Base-by-base conservation (phyloP, 306 rosid genomes). In the Prinsepia uniflora region DNA sequence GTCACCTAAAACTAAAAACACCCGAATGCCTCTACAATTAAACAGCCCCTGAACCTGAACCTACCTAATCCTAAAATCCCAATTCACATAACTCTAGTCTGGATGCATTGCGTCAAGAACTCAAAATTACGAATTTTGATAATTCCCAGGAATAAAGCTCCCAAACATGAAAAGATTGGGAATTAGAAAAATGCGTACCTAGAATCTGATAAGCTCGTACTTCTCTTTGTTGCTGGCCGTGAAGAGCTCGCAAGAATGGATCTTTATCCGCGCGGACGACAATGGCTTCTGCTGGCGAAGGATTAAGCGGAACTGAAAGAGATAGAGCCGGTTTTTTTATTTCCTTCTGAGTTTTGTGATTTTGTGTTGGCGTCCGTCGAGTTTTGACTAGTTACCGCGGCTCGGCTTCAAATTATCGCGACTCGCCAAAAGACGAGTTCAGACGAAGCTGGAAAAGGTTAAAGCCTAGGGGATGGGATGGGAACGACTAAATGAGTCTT, bases 281-380 rank as follows among this genome's bases (percentile, higher is more conserved):
- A 70, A 56, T 69, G 83, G 64, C 52, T 14, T 44, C 54, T 36
- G 67, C 61, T 56, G 67, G 10, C 46, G 56, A 58, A 52, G 64
- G 44, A 48, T 48, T 47, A 18, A 60, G 65, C 75, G 81, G 75
- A 76, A 68, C 71, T 40, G 78, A 79, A 79, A 62, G 71, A 71
- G 77, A 44, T 44, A 39, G 53, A 53, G 13, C 20, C 42, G 15
- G 52, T 7, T 47, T 60, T 60, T n/a, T 4, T 12, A 8, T 53
- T 53, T 53, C 9, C 12, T 34, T 42, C 41, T 55, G 40, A 63
- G 64, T 24, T 77, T 75, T 42, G 55, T 64, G 72, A 24, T 69
- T 73, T 65, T 19, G 48, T 8, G 60, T 70, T 73, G 76, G 75
- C 74, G 79, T 84, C 80, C 83, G 74, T 74, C 12, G 8, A 13